These are phyloP conservation scores for Phlyctochytrium planicorne DNA, from an alignment of 192 early-diverging fungal genomes.

Conservation along the genomic window DNA sequence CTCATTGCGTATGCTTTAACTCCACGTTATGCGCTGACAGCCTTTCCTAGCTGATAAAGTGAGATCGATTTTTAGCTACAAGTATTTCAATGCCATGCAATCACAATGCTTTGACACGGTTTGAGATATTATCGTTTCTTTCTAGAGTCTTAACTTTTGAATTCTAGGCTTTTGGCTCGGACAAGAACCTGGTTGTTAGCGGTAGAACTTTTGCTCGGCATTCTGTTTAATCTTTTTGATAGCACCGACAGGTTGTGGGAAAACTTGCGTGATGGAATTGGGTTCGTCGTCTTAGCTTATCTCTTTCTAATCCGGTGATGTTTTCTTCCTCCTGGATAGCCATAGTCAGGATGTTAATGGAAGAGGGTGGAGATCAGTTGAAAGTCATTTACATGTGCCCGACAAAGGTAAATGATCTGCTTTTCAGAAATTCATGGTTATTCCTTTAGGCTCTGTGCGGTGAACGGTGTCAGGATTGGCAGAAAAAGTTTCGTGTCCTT, in stretches of 20 bases:
- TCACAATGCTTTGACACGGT: conserved; percentile 47
- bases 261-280: conserved; percentile 64
- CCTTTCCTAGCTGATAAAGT: conserved; percentile 35
- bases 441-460: conserved; percentile 55
- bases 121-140: conserved; percentile 35
- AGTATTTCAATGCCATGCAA: conserved; percentile 49
- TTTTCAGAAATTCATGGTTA: conserved; percentile 9
- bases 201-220: conserved; percentile 30
- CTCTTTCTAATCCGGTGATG: not conserved
- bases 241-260: conserved; percentile 70
- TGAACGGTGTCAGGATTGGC: conserved; percentile 64
- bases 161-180: conserved; percentile 29
- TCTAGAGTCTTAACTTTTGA: conserved; percentile 29
- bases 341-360: conserved; percentile 29
- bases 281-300: conserved; percentile 32
- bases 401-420: conserved; percentile 52
- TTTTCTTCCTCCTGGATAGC: conserved; percentile 25
- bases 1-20: too few relatives aligned
- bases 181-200: conserved; percentile 41
- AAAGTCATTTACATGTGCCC: conserved; percentile 69
- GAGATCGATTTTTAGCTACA: conserved; percentile 35
- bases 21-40: too few relatives aligned
- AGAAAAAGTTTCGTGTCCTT: conserved; percentile 48
- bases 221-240: conserved; percentile 27
- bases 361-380: conserved; percentile 29